Base-by-base conservation (phyloP, 192 early-diverging fungal species). In the Backusella westeae region DNA sequence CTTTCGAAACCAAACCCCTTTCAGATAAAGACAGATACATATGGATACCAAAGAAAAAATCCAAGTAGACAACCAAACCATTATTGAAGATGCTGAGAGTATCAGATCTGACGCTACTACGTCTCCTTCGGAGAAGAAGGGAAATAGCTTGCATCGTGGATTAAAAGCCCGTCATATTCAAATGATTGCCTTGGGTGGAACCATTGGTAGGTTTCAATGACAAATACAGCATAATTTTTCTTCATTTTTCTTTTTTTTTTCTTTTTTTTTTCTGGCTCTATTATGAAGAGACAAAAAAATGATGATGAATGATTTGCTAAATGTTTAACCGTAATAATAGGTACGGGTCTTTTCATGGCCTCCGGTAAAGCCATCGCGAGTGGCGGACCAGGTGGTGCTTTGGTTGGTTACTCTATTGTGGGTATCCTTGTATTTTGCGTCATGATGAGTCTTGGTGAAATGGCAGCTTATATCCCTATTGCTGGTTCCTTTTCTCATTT, bases 401-500 rank as follows among this genome's bases (percentile, higher is more conserved):
- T 96, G 69, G 71, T 93, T 5, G 90, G 89, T 23, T 96, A 91
- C 68, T 39, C 77, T 2, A 69, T 90, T 17, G 90, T 91, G 1
- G 89, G 89, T 68, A 75, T 87, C 4, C 83, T 89, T 78, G 89
- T 91, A 12, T 91, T 86, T 71, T 89, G 86, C 53, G 84, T 90
- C 29, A 87, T 90, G 80, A 92, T 91, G 69, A 90, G 90, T 72
- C 82, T 96, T 69, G 94, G 92, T 78, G 94, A 96, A 72, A 91
- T 96, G 91, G 89, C 93, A 1, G 89, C 94, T 0, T 86, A 88
- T 35, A 90, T 94, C 34, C 94, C 94, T 19, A 86, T 91, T 59
- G 87, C 92, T 2, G 95, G 95, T 32, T 90, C 91, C 14, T 97
- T 95, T 77, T 91, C 89, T 75, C 90, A 90, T 69, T 93, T 92